These are phyloP conservation scores for Boeremia lycopersici DNA, from an alignment of 2,329 filamentous ascomycete species.

Conservation along the genomic window DNA sequence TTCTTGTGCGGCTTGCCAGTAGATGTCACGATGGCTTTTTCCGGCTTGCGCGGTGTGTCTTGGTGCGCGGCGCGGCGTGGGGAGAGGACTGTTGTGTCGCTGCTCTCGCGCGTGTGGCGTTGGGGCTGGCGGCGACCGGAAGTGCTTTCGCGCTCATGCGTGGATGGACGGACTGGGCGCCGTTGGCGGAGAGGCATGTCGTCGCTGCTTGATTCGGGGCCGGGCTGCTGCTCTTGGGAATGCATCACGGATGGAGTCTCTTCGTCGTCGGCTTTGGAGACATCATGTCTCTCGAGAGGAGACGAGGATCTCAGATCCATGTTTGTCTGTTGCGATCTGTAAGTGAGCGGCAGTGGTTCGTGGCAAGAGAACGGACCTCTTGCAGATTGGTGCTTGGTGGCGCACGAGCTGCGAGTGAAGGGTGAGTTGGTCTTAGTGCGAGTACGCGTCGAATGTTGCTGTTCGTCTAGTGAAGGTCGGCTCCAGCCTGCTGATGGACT, in stretches of 20 bases:
- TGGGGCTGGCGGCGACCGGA: background rate
- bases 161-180: background rate
- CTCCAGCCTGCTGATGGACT: no score
- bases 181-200: constrained; percentile 11
- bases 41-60: constrained; percentile 1
- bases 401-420: background rate
- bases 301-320: background rate
- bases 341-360: background rate
- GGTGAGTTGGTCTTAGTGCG: background rate
- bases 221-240: background rate
- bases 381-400: background rate
- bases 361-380: background rate
- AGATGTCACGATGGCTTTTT: constrained; percentile 7
- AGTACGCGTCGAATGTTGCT: background rate
- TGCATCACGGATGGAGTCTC: background rate
- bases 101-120: background rate
- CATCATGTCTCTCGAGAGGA: background rate
- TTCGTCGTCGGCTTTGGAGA: background rate
- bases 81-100: background rate
- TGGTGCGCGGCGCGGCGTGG: background rate
- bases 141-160: background rate
- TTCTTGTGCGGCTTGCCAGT: constrained; percentile 20
- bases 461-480: background rate
- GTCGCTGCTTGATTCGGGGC: constrained; percentile 15
- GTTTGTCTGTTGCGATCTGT: background rate